phyloP scores from a whole-genome alignment of 2,329 filamentous ascomycete species.

The Trichoderma atroviride region DNA sequence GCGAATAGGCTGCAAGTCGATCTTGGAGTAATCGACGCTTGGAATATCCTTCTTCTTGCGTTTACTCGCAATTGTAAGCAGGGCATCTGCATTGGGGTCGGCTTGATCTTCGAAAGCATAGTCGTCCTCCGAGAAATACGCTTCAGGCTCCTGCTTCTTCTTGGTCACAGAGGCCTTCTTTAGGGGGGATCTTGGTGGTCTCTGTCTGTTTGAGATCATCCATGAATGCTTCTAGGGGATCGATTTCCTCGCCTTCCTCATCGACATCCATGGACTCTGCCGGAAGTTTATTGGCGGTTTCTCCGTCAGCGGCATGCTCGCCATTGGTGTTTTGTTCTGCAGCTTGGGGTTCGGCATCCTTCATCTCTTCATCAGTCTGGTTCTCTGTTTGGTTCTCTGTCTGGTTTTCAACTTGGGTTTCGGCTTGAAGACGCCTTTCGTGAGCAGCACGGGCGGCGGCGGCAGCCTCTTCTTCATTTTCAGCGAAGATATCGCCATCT shows the following conservation, averaged over 20 bases:
- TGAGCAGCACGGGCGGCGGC: conserved; percentile 84
- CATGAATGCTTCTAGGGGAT: conserved; percentile 98
- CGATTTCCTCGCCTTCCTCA: conserved; percentile 63
- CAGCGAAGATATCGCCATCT: conserved; percentile 75
- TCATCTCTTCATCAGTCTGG: conserved; percentile 41
- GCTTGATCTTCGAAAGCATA: conserved; percentile 56
- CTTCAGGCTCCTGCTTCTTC: conserved; percentile 71
- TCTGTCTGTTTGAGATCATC: conserved; percentile 63
- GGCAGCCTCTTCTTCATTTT: conserved; percentile 83
- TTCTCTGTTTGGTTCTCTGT: conserved; percentile 46
- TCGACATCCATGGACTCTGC: conserved; percentile 61
- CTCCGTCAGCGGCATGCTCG: conserved; percentile 20
- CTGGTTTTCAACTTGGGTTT: conserved; percentile 43
- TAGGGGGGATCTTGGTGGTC: conserved; percentile 42
- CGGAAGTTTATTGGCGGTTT: neutral
- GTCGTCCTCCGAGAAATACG: conserved; percentile 89
- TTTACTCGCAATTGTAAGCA: conserved; percentile 60
- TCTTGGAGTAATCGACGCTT: conserved; percentile 79
- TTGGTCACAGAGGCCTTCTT: conserved; percentile 40
- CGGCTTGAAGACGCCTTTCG: conserved; percentile 69
- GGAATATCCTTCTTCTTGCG: conserved; percentile 97
- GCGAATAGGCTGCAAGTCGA: conserved; percentile 81
- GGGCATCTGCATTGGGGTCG: conserved; percentile 50
- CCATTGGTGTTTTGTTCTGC: conserved; percentile 26
- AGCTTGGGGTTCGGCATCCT: conserved; percentile 29